Evolutionary conservation across 176 grass and related monocot genomes (phyloP), one percentile per base, ranked within the genome.

Genomic region (Tillandsia leiboldiana): DNA sequence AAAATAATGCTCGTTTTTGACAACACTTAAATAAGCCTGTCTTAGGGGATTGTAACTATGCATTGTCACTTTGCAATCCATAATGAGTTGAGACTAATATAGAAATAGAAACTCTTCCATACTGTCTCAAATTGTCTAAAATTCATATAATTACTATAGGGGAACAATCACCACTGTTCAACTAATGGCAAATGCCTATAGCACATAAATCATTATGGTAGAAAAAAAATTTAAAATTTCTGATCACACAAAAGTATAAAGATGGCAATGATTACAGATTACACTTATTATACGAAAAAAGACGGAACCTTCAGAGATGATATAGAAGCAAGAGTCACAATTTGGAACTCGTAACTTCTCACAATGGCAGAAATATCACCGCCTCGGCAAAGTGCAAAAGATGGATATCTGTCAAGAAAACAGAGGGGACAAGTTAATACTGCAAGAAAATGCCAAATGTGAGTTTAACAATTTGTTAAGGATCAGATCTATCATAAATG

Each of bases 351-450:
- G 65, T 91, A 88, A 63, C 80, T 51, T 71, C 79, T 33, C n/a
- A 96, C 74, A 71, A 73, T 74, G n/a, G 72, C 73, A 70, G 53
- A 63, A 72, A 73, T 52, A 51, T 84, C 78, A n/a, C 66, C 53
- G 48, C 70, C 78, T 69, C 75, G 65, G 51, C 85, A 96, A 78
- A 96, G 83, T 63, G 80, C 83, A 80, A 96, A 88, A 29, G 85
- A 71, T 51, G 80, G 56, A 51, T 58, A 63, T 48, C 83, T 86
- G 70, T 69, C 29, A 50, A 26, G 29, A 68, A 79, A 59, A 65
- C 69, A 70, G 4, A 56, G 61, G 22, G 51, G 22, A 8, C 61
- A 10, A 66, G 47, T 50, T 9, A 58, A 70, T 12, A 50, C 8
- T 12, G 8, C 27, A 64, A 26, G 53, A 68, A 8, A 10, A 50